phyloP scores from a whole-genome alignment of 2,329 filamentous ascomycete genomes.

The Metarhizium brunneum region DNA sequence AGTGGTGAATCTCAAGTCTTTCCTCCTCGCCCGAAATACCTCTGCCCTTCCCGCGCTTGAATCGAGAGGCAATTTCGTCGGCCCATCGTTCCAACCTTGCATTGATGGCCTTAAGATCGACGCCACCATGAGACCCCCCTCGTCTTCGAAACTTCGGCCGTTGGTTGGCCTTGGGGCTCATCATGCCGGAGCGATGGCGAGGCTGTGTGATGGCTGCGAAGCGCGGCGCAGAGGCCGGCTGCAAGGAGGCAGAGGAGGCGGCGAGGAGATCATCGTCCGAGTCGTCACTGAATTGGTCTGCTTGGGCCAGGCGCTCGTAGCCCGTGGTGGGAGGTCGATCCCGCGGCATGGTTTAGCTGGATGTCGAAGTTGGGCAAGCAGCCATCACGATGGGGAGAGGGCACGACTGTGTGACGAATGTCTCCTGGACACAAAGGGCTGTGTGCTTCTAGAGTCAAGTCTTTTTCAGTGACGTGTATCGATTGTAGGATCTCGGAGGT shows the following conservation, averaged over 20 bases:
- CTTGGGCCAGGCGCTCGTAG: slow-evolving; percentile 78
- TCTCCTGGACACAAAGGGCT: not conserved
- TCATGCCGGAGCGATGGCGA: slow-evolving; percentile 50
- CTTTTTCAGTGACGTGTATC: too few species aligned
- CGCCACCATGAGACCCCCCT: slow-evolving; percentile 67
- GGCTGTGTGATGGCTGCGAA: slow-evolving; percentile 57
- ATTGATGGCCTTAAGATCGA: slow-evolving; percentile 98
- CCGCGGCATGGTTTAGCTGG: slow-evolving; percentile 46
- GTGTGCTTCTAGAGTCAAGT: not conserved
- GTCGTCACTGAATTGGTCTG: slow-evolving; percentile 65
- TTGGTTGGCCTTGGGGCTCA: slow-evolving; percentile 37
- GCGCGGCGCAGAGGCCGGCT: slow-evolving; percentile 48
- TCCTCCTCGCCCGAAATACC: slow-evolving; percentile 69
- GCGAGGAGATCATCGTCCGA: slow-evolving; percentile 55
- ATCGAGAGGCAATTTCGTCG: slow-evolving; percentile 93
- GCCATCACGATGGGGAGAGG: slow-evolving; percentile 1
- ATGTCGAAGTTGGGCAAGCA: not conserved
- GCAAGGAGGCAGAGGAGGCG: slow-evolving; percentile 45
- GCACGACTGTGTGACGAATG: not conserved
- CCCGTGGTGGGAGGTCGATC: slow-evolving; percentile 65
- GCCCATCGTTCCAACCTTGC: slow-evolving; percentile 92
- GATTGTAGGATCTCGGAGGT: not conserved
- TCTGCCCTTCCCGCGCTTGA: slow-evolving; percentile 76
- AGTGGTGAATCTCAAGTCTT: slow-evolving; percentile 90
- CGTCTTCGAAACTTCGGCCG: slow-evolving; percentile 36